Evolutionary conservation across 345 rosid genomes (phyloP), one percentile per base, ranked within the genome.

Genomic region (Brassica cretica): DNA sequence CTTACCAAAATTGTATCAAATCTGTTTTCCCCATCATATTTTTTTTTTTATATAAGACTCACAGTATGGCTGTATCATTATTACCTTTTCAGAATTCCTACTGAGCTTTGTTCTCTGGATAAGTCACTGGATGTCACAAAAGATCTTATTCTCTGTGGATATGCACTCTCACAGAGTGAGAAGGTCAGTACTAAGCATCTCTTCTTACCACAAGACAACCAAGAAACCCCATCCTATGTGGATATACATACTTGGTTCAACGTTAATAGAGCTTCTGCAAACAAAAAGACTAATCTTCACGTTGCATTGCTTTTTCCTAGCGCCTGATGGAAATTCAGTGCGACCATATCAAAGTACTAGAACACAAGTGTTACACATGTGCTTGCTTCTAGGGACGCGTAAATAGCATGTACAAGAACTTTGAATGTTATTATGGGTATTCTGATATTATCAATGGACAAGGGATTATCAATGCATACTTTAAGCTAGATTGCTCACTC

Each of bases 121-220:
- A 78, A 78, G 19, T 76, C 60, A 11, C 73, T 68, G 15, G 79
- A 32, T 25, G 69, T 73, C 19, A 82, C 79, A 64, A 84, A 86
- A 51, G 80, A 83, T 49, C 87, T 85, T 88, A 85, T 87, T 66
- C 82, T 94, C 27, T 89, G 98, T 86, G 98, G 97, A 83, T 92
- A 97, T 77, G 93, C 93, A 71, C 83, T 94, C 72, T 92, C 93
- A 76, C 66, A 85, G 18, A 84, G 90, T 69, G 94, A 94, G n/a
- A 90, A 82, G 94, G 98, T 93, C 62, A 69, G 90, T 81, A 73
- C 63, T 14, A 63, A 74, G 41, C 21, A 70, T 49, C 66, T 74
- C 66, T 39, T 32, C n/a, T 21, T 68, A 25, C 46, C 65, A 18
- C 29, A 71, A 11, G 24, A 64, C 46, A 49, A 49, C 56, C 56